Conservation (phyloP, 208 protist genomes). For the Novymonas esmeraldas region DNA sequence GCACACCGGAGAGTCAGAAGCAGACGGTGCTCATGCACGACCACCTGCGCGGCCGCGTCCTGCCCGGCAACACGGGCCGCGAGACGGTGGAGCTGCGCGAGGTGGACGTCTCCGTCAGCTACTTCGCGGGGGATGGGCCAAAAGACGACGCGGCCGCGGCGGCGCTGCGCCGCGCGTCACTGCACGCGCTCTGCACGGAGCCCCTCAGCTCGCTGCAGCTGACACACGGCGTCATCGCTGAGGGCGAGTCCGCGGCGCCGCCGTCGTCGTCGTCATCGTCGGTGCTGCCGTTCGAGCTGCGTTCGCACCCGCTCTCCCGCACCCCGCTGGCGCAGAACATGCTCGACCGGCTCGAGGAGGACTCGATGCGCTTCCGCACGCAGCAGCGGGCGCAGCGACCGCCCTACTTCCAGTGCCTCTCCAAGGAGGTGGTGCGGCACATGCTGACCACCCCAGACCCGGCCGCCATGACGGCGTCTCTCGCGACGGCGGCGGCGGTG, state of each 20-base stretch:
- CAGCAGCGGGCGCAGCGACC: constrained; percentile 42
- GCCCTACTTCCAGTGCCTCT: constrained; percentile 42
- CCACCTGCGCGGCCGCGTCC: constrained; percentile 35
- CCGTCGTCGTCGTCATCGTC: constrained; percentile 1
- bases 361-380: constrained; percentile 61
- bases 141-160: neutral
- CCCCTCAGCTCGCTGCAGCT: constrained; percentile 45
- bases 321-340: constrained; percentile 72
- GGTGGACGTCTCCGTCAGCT: constrained; percentile 21
- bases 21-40: constrained; percentile 32
- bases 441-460: constrained; percentile 18
- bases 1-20: constrained; percentile 20
- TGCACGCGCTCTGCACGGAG: constrained; percentile 43
- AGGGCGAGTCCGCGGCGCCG: constrained; percentile 10
- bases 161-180: constrained; percentile 15
- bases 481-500: constrained; percentile 18
- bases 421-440: constrained; percentile 22
- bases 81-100: constrained; percentile 30
- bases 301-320: constrained; percentile 38
- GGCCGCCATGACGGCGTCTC: constrained; percentile 1
- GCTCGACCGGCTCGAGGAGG: constrained; percentile 77
- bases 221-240: constrained; percentile 20
- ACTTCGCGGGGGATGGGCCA: constrained; percentile 19
- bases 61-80: constrained; percentile 36
- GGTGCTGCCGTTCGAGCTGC: constrained; percentile 79